Percentiles rank a stretch among this genome's conserved stretches.
Conservation (phyloP, 306 rosid genomes). For the Medicago truncatula region MtrunA17r5.0-ANR NC_053047.1:7961001-7961500, state of each 20-base stretch:
- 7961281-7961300: conserved; percentile 30
- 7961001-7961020: too few relatives aligned
- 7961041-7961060: too few relatives aligned
- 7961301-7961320: not conserved
- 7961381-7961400: conserved; percentile 30
- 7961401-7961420: conserved; percentile 11
- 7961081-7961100: not conserved
- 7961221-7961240: conserved; percentile 18
- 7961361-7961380: not conserved
- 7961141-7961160: not conserved
- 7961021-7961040: too few relatives aligned
- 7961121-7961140: not conserved
- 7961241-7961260: not conserved
- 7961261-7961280: not conserved
- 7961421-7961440: conserved; percentile 25
- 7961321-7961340: conserved; percentile 7
- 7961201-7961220: conserved; percentile 12
- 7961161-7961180: not conserved
- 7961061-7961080: not conserved
- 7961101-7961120: not conserved
- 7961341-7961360: conserved; percentile 10
- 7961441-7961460: too few relatives aligned
- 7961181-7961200: not conserved
- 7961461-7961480: too few relatives aligned
- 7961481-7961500: too few relatives aligned